Base-by-base conservation (phyloP, 2,329 filamentous ascomycete genomes). In the Cladosporium sp. region DNA sequence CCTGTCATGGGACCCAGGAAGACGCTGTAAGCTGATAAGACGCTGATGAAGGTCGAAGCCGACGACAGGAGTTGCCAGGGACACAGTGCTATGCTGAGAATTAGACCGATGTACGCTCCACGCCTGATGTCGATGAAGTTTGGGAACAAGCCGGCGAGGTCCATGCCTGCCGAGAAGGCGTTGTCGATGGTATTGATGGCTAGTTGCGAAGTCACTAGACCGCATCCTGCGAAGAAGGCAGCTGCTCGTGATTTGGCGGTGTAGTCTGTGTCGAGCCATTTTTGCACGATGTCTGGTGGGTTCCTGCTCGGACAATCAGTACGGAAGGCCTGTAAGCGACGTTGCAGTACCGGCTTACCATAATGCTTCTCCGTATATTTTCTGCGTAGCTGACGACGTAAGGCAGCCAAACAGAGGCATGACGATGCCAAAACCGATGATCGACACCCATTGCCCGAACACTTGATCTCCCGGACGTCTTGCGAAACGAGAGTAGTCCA, bases 51-150 rank as follows among this genome's bases (percentile, higher is more conserved):
- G 0, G 75, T 76, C 9, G 72, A 68, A 1, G 80, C 78, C 0
- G 71, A 74, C 7, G 74, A 73, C 3, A 83, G 69, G 0, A 83
- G 72, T 58, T 82, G 70, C 82, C 81, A 84, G 0, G 81, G 82
- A 60, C 77, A 78, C 38, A 77, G 73, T 0, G 73, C 72, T 36
- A 80, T 76, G 12, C 73, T 75, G 6, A 82, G 69, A 3, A 80
- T 62, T 0, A 77, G 72, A 4, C 75, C 77, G 40, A 84, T 70
- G 60, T 80, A 80, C 2, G 76, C 75, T 1, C 83, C 83, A 2
- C 83, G 76, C 4, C 81, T 72, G 59, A 84, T 84, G 66, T 82
- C 83, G 69, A 85, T 77, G 61, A 78, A 84, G 40, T 73, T 74
- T 0, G 82, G 81, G 59, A 78, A 78, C 0, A 84, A 68, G 1